Percentiles rank a stretch among this genome's conserved stretches.
Evolutionary conservation across 352 stramenopile species (phyloP).

Genomic region (Globisporangium irregulare): DNA sequence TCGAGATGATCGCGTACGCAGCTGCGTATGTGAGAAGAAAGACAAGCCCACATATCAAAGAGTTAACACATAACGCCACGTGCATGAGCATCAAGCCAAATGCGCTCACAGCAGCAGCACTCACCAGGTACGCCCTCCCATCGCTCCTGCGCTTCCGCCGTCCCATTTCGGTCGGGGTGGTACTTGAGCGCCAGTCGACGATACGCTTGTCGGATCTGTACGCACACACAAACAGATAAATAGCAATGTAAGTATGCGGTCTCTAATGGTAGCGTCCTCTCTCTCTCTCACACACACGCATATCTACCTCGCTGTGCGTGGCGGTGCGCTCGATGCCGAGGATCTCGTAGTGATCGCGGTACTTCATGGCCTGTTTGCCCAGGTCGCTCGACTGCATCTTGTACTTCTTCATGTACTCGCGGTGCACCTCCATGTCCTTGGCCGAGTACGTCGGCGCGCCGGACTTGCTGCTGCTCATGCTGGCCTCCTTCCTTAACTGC

Average conservation of each 20-base stretch:
- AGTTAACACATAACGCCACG: neutral
- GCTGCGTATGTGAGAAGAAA: conserved; percentile 8
- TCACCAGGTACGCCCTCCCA: conserved; percentile 71
- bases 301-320: conserved; percentile 59
- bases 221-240: conserved; percentile 6
- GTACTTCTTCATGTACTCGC: conserved; percentile 89
- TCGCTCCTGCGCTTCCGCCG: conserved; percentile 49
- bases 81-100: neutral
- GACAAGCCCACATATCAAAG: neutral
- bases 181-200: conserved; percentile 82
- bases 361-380: conserved; percentile 47
- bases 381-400: conserved; percentile 76
- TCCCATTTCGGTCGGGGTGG: conserved; percentile 92
- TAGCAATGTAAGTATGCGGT: conserved; percentile 5
- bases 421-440: conserved; percentile 81
- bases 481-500: neutral
- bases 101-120: neutral
- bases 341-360: conserved; percentile 82
- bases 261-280: neutral
- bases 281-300: neutral
- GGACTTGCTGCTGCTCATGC: conserved; percentile 15
- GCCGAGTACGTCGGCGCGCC: conserved; percentile 33
- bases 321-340: conserved; percentile 53
- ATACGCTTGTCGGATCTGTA: conserved; percentile 91
- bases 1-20: conserved; percentile 74